Conservation (phyloP, 1,139 yeast species). For the Geotrichum restrictum region DNA sequence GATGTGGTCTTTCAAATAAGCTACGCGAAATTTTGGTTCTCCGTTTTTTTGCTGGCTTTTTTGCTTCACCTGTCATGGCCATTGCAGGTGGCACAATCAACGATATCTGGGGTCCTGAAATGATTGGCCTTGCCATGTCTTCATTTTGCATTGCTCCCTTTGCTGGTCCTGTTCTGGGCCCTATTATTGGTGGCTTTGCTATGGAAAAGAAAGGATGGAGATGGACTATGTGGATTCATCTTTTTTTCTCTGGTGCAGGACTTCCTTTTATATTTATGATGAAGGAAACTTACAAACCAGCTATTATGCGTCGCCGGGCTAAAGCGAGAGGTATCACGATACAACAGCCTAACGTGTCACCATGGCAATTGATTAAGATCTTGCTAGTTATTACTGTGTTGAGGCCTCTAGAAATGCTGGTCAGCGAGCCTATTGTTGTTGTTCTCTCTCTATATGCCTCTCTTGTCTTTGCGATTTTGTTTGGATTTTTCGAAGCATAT, state of each 20-base stretch:
- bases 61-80: conserved; percentile 80
- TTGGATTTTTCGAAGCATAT: conserved; percentile 30
- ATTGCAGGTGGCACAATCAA: conserved; percentile 80
- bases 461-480: conserved; percentile 22
- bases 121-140: conserved; percentile 67
- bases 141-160: conserved; percentile 72
- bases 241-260: conserved; percentile 66
- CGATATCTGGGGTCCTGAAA: conserved; percentile 65
- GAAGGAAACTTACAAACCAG: conserved; percentile 71
- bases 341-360: conserved; percentile 36
- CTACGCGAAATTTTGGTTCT: conserved; percentile 50
- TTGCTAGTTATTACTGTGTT: conserved; percentile 38
- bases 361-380: conserved; percentile 37
- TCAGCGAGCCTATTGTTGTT: conserved; percentile 20
- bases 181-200: conserved; percentile 75
- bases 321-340: conserved; percentile 53
- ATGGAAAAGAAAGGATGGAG: conserved; percentile 66
- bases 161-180: conserved; percentile 80
- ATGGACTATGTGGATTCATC: conserved; percentile 75
- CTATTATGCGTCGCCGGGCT: conserved; percentile 56
- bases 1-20: conserved; percentile 49
- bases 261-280: conserved; percentile 49
- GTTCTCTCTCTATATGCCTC: conserved; percentile 24
- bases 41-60: conserved; percentile 72
- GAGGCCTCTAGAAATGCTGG: conserved; percentile 21